These are phyloP conservation scores for Coemansia sp. DNA, from an alignment of 192 early-diverging fungal species.

Conservation along the genomic window DNA sequence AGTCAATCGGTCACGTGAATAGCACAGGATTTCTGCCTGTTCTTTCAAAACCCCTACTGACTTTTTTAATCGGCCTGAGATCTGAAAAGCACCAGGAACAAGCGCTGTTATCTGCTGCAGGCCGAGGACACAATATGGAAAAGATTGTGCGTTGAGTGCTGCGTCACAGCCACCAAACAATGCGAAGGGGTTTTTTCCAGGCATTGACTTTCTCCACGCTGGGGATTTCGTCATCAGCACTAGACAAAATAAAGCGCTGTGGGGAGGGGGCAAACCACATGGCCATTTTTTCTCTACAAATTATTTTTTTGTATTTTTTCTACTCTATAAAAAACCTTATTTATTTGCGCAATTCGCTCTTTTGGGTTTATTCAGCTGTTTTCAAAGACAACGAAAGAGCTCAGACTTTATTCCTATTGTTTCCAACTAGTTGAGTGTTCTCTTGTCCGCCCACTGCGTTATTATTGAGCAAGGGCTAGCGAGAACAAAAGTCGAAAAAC, in stretches of 20 bases:
- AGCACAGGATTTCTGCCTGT: no score
- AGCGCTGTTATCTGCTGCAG: not conserved
- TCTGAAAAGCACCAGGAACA: not conserved
- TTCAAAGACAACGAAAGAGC: not conserved
- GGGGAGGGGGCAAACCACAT: not conserved
- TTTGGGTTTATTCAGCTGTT: not conserved
- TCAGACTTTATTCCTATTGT: no score
- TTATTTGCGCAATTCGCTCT: not conserved
- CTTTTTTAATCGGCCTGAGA: not conserved
- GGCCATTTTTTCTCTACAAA: not conserved
- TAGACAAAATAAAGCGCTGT: not conserved
- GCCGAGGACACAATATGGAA: not conserved
- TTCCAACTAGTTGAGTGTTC: no score
- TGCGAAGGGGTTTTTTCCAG: not conserved
- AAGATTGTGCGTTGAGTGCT: not conserved
- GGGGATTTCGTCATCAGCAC: constrained; percentile 8
- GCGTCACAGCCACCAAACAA: not conserved
- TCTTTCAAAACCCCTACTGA: not conserved
- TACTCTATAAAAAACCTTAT: not conserved
- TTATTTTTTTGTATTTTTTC: constrained; percentile 6
- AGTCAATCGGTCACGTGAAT: no score
- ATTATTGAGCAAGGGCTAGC: no score
- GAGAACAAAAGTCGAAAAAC: no score
- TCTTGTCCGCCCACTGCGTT: no score
- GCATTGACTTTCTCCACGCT: not conserved